Evolutionary conservation across 495 filamentous ascomycete genomes (phyloP).

Genomic region (Talaromyces thailandensis): DNA sequence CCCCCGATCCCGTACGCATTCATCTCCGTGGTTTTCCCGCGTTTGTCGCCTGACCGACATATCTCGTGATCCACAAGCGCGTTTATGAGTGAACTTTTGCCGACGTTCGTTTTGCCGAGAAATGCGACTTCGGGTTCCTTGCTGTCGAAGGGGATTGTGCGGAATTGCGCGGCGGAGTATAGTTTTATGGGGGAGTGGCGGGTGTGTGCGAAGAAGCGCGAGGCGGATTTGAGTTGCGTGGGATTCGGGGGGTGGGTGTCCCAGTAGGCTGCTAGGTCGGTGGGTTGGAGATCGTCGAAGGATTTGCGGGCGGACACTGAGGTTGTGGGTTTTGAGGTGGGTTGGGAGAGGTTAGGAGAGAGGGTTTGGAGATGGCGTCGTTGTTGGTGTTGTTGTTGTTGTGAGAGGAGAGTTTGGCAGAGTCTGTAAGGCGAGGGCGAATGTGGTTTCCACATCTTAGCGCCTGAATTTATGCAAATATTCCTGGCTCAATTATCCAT

Average conservation of each 20-base stretch:
- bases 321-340: slow-evolving; percentile 4
- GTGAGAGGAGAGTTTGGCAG: not conserved
- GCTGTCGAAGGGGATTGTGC: slow-evolving; percentile 40
- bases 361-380: not conserved
- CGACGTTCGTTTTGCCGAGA: slow-evolving; percentile 82
- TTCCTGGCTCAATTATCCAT: not conserved
- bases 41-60: slow-evolving; percentile 58
- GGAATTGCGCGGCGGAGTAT: slow-evolving; percentile 64
- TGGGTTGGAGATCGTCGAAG: slow-evolving; percentile 26
- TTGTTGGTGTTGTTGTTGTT: not conserved
- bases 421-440: not conserved
- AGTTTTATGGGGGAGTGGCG: slow-evolving; percentile 52
- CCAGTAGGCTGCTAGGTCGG: slow-evolving; percentile 45
- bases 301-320: slow-evolving; percentile 14
- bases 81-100: slow-evolving; percentile 85
- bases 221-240: slow-evolving; percentile 44
- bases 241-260: slow-evolving; percentile 46
- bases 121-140: slow-evolving; percentile 55
- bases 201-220: slow-evolving; percentile 50
- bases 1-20: slow-evolving; percentile 75
- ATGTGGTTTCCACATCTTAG: not conserved
- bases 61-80: slow-evolving; percentile 56
- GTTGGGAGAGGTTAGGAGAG: not conserved
- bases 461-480: not conserved
- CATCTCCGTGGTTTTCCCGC: slow-evolving; percentile 72